phyloP scores from a whole-genome alignment of 1,139 yeast genomes.

The Candida gigantensis region DNA sequence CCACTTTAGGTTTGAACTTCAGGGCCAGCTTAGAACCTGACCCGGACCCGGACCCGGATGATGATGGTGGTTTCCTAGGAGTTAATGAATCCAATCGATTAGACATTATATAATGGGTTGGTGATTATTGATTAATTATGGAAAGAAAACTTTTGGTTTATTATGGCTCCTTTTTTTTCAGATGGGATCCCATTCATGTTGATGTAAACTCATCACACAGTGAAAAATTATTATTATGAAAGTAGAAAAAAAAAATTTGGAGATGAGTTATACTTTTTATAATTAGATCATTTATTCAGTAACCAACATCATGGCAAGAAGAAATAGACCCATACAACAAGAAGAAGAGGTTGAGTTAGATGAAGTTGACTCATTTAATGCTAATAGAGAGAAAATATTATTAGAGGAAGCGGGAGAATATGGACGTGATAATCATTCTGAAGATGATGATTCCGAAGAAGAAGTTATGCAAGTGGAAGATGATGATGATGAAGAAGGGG shows the following conservation, averaged over 20 bases:
- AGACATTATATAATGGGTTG: slow-evolving; percentile 28
- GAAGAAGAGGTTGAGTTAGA: slow-evolving; percentile 44
- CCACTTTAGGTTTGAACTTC: slow-evolving; percentile 80
- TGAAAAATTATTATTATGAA: neutral
- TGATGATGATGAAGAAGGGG: slow-evolving; percentile 25
- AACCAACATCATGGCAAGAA: slow-evolving; percentile 15
- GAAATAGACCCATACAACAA: slow-evolving; percentile 16
- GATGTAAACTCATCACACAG: too few relatives aligned
- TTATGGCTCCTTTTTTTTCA: too few relatives aligned
- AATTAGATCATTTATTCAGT: too few relatives aligned
- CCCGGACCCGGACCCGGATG: slow-evolving; percentile 4
- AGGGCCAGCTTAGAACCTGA: slow-evolving; percentile 6
- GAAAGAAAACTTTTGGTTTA: too few relatives aligned
- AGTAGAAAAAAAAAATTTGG: slow-evolving; percentile 9
- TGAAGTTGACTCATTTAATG: slow-evolving; percentile 74
- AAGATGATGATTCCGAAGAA: slow-evolving; percentile 41
- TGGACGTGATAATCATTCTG: slow-evolving; percentile 29
- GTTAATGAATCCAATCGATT: slow-evolving; percentile 48
- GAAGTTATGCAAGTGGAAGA: slow-evolving; percentile 29
- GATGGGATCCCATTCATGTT: too few relatives aligned
- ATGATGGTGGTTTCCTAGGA: slow-evolving; percentile 29
- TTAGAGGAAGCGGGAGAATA: slow-evolving; percentile 59
- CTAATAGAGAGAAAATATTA: slow-evolving; percentile 61
- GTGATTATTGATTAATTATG: neutral
- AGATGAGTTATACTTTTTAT: slow-evolving; percentile 12